Conservation (phyloP, 345 rosid species). For the Mercurialis annua region DNA sequence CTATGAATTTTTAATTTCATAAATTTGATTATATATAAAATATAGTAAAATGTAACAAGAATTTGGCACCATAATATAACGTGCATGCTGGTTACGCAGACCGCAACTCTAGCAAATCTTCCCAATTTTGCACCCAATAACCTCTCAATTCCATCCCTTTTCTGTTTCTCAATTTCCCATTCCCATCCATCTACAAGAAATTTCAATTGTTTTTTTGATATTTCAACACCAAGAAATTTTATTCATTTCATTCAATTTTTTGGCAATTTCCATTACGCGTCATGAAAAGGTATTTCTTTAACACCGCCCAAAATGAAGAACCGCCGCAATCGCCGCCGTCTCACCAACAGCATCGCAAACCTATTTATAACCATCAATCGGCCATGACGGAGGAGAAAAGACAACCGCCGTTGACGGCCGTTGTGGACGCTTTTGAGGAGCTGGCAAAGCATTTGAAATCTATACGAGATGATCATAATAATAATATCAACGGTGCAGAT, state of each 20-base stretch:
- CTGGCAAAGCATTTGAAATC: conserved; percentile 37
- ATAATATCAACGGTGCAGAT: too few species aligned
- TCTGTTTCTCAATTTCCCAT: not conserved
- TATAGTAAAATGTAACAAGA: too few species aligned
- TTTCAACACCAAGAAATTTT: not conserved
- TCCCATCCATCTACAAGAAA: not conserved
- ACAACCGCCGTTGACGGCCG: conserved; percentile 38
- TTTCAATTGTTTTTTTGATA: not conserved
- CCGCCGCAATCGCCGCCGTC: not conserved
- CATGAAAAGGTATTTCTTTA: conserved; percentile 12
- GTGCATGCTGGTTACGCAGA: conserved; percentile 20
- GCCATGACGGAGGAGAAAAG: not conserved
- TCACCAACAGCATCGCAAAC: not conserved
- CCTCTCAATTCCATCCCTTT: not conserved
- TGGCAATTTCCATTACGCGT: not conserved
- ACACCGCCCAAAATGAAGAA: not conserved
- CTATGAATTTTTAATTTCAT: too few species aligned
- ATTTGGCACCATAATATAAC: too few species aligned
- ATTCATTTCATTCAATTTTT: not conserved
- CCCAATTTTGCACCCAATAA: not conserved
- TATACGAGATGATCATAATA: not conserved
- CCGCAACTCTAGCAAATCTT: conserved; percentile 29
- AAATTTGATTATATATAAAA: too few species aligned
- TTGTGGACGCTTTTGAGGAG: conserved; percentile 62
- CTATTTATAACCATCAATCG: not conserved